phyloP scores from a whole-genome alignment of 768 basidiomycete genomes.

The Boletus sp. region DNA sequence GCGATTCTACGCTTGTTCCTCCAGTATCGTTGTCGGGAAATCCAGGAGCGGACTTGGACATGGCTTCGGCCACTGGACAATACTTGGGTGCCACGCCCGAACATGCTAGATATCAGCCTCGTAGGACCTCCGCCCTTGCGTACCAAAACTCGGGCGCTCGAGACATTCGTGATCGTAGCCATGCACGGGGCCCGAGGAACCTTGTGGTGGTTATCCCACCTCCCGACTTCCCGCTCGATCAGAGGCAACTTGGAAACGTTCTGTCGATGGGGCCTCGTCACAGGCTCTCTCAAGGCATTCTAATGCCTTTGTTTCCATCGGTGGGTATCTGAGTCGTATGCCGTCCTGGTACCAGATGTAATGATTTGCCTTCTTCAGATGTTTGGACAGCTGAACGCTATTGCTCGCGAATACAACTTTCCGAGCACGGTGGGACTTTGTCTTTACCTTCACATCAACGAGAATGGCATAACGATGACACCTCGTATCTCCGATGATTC shows the following conservation, averaged over 20 bases:
- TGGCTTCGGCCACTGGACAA: background rate
- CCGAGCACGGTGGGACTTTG: slow-evolving; percentile 76
- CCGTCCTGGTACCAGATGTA: background rate
- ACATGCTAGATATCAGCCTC: slow-evolving; percentile 32
- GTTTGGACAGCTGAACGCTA: slow-evolving; percentile 72
- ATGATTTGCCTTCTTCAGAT: slow-evolving; percentile 44
- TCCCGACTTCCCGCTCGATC: slow-evolving; percentile 52
- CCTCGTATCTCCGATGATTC: slow-evolving; percentile 78
- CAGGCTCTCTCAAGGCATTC: slow-evolving; percentile 62
- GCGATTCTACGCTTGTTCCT: slow-evolving; percentile 1
- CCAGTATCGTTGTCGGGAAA: background rate
- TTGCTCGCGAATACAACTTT: slow-evolving; percentile 80
- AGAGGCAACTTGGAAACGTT: slow-evolving; percentile 57
- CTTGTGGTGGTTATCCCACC: slow-evolving; percentile 72
- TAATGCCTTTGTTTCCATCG: slow-evolving; percentile 76
- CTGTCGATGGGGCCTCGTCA: slow-evolving; percentile 56
- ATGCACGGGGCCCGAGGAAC: slow-evolving; percentile 43
- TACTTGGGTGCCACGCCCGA: slow-evolving; percentile 1
- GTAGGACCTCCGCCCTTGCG: slow-evolving; percentile 49
- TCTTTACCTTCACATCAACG: slow-evolving; percentile 68
- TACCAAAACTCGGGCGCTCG: slow-evolving; percentile 52
- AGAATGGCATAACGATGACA: slow-evolving; percentile 52
- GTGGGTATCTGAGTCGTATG: slow-evolving; percentile 36
- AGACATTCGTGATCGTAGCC: slow-evolving; percentile 42
- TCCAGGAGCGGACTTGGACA: slow-evolving; percentile 16